Evolutionary conservation across 129 eudicot species (phyloP), one percentile per base, ranked within the genome.

Genomic region (Sambucus nigra): DNA sequence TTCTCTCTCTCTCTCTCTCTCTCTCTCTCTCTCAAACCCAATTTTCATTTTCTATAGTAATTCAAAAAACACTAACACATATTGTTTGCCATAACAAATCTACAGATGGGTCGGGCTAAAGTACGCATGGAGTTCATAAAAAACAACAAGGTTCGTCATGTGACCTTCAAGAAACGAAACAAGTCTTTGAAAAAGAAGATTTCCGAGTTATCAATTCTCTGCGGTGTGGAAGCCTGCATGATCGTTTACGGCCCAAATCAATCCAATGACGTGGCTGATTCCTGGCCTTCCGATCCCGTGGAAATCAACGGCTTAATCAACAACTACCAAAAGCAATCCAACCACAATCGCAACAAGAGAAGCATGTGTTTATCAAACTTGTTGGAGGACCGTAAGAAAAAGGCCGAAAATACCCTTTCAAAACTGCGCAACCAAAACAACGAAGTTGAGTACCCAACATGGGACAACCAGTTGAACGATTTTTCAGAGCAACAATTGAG

Each of bases 181-280:
- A 64, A 9, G 13, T 45, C 46, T 3, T 29, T 64, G 61, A 18
- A 23, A n/a, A 64, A 64, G 61, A 64, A 64, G 48, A 14, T 27
- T 12, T 6, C 25, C 3, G 69, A 64, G 21, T 31, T 64, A 13
- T 33, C 59, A 25, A 53, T 21, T 10, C 49, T 64, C 1, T 64
- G 69, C 48, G 58, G 22, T 44, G 53, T 64, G 15, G 32, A 57
- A 28, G 22, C 42, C 22, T 27, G 52, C 54, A 35, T 53, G 8
- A 53, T 64, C 20, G 53, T 64, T 8, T 53, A 40, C 53, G 53
- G 61, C 9, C 47, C 47, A 14, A 44, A 9, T 15, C 2, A 35
- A 35, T 51, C 24, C 11, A 27, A 16, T 1, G 4, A 9, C 25
- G 26, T 8, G 26, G 47, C 35, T 3, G 58, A 50, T 15, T 22